These are phyloP conservation scores for Colletotrichum echinochloae DNA, from an alignment of 2,329 filamentous ascomycete genomes.

Conservation along the genomic window DNA sequence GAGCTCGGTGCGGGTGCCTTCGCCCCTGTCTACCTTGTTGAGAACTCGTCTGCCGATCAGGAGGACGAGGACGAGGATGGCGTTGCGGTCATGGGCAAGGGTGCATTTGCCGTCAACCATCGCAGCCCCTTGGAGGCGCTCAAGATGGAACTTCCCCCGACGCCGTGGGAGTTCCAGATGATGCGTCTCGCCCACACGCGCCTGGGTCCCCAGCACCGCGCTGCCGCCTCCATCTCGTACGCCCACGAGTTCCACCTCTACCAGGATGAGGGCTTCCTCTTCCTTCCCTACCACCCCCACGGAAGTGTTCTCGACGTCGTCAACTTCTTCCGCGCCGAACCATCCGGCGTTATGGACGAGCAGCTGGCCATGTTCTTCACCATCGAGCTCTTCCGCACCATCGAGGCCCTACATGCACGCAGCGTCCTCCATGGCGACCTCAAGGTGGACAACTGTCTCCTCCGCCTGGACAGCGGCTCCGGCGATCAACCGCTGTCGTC, in stretches of 20 bases:
- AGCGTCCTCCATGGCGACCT: slow-evolving; percentile 91
- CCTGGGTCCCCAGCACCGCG: slow-evolving; percentile 77
- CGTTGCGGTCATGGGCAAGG: slow-evolving; percentile 68
- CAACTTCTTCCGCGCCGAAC: slow-evolving; percentile 83
- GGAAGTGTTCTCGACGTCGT: slow-evolving; percentile 95
- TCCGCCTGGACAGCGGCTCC: slow-evolving; percentile 75
- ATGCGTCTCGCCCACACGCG: slow-evolving; percentile 85
- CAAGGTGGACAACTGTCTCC: slow-evolving; percentile 94
- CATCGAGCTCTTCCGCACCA: slow-evolving; percentile 88
- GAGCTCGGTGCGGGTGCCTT: slow-evolving; percentile 95
- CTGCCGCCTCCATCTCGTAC: slow-evolving; percentile 80
- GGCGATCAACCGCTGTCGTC: slow-evolving; percentile 62
- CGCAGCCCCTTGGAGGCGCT: slow-evolving; percentile 81
- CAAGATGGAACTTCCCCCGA: slow-evolving; percentile 93
- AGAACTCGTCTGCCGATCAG: slow-evolving; percentile 70
- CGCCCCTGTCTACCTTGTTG: slow-evolving; percentile 92
- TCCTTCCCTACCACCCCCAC: slow-evolving; percentile 89
- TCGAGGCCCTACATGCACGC: slow-evolving; percentile 86
- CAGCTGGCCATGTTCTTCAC: slow-evolving; percentile 94
- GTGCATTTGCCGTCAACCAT: slow-evolving; percentile 66
- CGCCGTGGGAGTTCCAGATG: slow-evolving; percentile 96
- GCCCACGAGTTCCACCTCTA: slow-evolving; percentile 95
- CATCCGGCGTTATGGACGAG: slow-evolving; percentile 86
- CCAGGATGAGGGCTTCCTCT: slow-evolving; percentile 87
- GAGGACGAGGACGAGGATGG: slow-evolving; percentile 60